These are phyloP conservation scores for Eragrostis tef DNA, from an alignment of 202 grass and related monocot species.

Conservation along the genomic window DNA sequence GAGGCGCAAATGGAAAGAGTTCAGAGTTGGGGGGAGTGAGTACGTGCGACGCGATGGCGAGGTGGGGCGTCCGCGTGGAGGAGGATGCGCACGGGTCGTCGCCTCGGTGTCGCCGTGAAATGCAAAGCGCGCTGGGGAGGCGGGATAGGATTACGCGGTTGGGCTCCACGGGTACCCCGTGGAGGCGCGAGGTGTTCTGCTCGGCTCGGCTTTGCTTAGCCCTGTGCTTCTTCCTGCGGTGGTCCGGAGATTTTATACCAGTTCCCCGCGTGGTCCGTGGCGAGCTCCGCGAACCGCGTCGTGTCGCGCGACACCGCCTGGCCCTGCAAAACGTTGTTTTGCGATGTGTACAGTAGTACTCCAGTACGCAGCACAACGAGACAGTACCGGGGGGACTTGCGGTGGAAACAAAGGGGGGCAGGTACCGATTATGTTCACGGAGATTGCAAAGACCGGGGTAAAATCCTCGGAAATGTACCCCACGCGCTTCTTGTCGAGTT, in stretches of 20 bases:
- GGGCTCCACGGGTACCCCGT: not conserved
- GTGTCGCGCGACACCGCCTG: not conserved
- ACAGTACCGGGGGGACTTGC: not conserved
- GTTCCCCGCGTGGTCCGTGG: not conserved
- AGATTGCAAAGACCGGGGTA: not conserved
- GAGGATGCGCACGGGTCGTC: not conserved
- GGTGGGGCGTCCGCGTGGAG: not conserved
- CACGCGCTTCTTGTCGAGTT: not conserved
- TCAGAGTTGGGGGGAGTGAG: not conserved
- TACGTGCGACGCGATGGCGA: not conserved
- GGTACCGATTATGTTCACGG: not conserved
- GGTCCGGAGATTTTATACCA: not conserved
- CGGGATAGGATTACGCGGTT: not conserved
- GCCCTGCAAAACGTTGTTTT: not conserved
- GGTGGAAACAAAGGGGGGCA: not conserved
- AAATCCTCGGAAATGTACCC: not conserved
- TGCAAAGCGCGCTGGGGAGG: not conserved
- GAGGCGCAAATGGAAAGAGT: not conserved
- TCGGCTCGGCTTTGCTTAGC: not conserved
- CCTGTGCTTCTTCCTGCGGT: not conserved
- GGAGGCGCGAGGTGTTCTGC: not conserved
- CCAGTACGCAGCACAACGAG: not conserved
- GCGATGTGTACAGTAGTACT: no score
- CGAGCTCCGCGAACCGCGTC: not conserved
- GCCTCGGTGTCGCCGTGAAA: not conserved